These are phyloP conservation scores for Elongisporangium senticosum DNA, from an alignment of 352 stramenopile species.

Conservation along the genomic window DNA sequence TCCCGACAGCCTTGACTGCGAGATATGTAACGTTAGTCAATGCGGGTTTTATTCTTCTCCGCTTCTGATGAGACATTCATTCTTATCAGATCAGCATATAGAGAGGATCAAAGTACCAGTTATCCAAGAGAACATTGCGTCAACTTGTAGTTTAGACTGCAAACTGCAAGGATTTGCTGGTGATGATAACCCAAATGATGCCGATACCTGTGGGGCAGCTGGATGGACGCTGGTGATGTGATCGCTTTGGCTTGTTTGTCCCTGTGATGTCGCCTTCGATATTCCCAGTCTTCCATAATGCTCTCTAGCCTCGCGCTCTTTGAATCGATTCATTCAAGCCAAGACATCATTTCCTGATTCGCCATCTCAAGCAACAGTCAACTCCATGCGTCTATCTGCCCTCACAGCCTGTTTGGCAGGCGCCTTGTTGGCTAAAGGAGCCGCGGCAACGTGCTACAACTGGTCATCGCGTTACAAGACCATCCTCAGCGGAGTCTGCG, in stretches of 20 bases:
- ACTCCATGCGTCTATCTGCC: background rate
- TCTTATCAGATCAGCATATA: no score
- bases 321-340: background rate
- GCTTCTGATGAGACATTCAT: no score
- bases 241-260: background rate
- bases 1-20: no score
- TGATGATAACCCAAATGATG: background rate
- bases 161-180: background rate
- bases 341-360: background rate
- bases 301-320: background rate
- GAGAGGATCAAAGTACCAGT: no score
- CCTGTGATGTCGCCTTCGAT: background rate
- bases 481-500: slow-evolving; percentile 42
- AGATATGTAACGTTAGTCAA: no score
- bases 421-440: background rate
- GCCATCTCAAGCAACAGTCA: background rate
- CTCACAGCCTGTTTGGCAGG: background rate
- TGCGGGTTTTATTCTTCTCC: no score
- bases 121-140: no score
- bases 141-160: background rate
- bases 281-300: background rate
- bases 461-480: slow-evolving; percentile 43
- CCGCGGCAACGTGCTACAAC: slow-evolving; percentile 22
- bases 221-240: background rate
- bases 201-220: background rate